These are phyloP conservation scores for Fragaria vesca DNA, from an alignment of 306 rosid species.

Conservation along the genomic window DNA sequence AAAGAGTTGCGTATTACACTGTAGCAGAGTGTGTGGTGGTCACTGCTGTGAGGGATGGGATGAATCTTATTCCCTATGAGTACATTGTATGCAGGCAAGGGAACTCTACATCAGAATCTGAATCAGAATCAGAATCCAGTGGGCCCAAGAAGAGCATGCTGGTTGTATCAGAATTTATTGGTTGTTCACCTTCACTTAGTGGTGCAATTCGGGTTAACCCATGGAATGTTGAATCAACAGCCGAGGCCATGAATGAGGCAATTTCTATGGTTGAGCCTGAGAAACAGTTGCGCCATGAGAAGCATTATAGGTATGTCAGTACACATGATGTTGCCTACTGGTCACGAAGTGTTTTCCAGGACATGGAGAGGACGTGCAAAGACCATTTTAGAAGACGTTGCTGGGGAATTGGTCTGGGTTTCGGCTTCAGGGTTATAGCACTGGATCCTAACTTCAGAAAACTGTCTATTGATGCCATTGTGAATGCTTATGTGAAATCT, in stretches of 20 bases:
- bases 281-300: slow-evolving; percentile 67
- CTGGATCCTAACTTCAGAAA: slow-evolving; percentile 61
- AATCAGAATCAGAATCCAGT: slow-evolving; percentile 28
- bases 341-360: slow-evolving; percentile 62
- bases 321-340: slow-evolving; percentile 68
- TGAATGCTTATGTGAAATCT: slow-evolving; percentile 46
- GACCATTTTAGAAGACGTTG: slow-evolving; percentile 63
- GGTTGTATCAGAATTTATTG: slow-evolving; percentile 64
- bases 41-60: slow-evolving; percentile 65
- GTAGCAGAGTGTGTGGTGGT: slow-evolving; percentile 61
- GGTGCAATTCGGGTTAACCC: slow-evolving; percentile 72
- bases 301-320: slow-evolving; percentile 63
- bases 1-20: slow-evolving; percentile 51
- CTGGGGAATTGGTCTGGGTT: slow-evolving; percentile 68
- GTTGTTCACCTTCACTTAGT: slow-evolving; percentile 68
- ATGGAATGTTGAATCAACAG: slow-evolving; percentile 64
- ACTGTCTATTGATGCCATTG: slow-evolving; percentile 47
- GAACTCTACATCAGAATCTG: slow-evolving; percentile 28
- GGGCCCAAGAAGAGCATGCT: slow-evolving; percentile 55
- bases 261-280: slow-evolving; percentile 55
- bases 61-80: slow-evolving; percentile 66
- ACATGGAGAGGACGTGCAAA: slow-evolving; percentile 60
- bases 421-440: slow-evolving; percentile 63
- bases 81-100: slow-evolving; percentile 73
- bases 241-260: slow-evolving; percentile 64